phyloP scores from a whole-genome alignment of 495 filamentous ascomycete genomes.

The Chaetomium fimeti region DNA sequence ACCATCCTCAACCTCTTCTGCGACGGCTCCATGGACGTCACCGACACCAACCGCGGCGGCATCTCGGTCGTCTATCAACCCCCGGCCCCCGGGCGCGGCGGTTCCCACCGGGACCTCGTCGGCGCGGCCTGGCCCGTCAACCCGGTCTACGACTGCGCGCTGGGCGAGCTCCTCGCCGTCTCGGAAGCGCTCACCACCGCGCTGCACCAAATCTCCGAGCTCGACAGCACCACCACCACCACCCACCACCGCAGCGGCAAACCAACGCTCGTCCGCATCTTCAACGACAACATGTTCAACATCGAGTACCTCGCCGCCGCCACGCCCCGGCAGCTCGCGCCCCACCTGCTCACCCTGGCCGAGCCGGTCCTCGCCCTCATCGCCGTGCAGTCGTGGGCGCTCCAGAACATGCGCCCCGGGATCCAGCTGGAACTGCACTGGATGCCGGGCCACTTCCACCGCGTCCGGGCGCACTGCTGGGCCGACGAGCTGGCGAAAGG shows the following conservation, averaged over 20 bases:
- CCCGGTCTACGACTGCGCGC: not conserved
- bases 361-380: not conserved
- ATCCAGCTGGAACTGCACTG: not conserved
- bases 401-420: not conserved
- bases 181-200: not conserved
- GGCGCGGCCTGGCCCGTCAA: not conserved
- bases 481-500: not conserved
- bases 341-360: not conserved
- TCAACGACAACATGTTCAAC: constrained; percentile 12
- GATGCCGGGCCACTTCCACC: constrained; percentile 8
- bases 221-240: not conserved
- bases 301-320: not conserved
- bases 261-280: not conserved
- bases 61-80: not conserved
- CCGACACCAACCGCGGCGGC: no score
- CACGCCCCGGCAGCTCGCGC: not conserved
- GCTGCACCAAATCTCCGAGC: not conserved
- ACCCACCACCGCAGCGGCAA: no score
- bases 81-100: no score
- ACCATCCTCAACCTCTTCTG: not conserved
- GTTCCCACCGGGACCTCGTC: not conserved
- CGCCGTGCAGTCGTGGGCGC: not conserved
- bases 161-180: constrained; percentile 2
- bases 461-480: not conserved
- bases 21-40: not conserved